Evolutionary conservation across 1,139 yeast species (phyloP), one percentile per base, ranked within the genome.

Genomic region (Zhuliangozyma parablackwelliae): DNA sequence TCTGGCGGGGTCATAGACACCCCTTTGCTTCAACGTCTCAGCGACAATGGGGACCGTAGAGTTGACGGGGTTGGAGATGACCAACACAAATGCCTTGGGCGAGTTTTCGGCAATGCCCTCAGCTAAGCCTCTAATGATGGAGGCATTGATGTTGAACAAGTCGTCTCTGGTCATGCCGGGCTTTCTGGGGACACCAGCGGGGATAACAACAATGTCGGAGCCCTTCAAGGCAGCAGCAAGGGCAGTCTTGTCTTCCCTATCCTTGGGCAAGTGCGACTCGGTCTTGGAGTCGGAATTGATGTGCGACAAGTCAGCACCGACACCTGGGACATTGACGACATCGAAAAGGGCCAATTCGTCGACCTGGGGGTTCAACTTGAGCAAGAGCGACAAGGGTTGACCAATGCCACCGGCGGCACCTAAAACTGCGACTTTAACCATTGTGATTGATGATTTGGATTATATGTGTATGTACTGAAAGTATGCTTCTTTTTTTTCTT

Each of bases 371-470:
- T 90, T 88, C 56, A 87, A 75, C 73, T 92, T 92, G 68, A 90
- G 72, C 56, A 92, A 75, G 50, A 92, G 76, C 34, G 97, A 90
- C 56, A 92, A 74, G 47, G 98, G 98, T 75, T 92, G 98, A 51
- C 98, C 98, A 63, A 92, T 92, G 69, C 98, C 98, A 68, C 98
- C 97, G 52, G 90, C 89, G 54, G 96, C 97, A 65, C 97, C 97
- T 53, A 85, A 75, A 53, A 89, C 96, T 59, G 96, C 78, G 45
- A 89, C 96, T 66, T 83, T 83, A 42, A 66, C 71, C 72, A 66
- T 66, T 36, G 34, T 44, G 20, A 16, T 16, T 16, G 16, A 16
- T 3, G 4, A 16, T 16, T 3, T 16, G 16, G 16, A 4, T 16
- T 16, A 4, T 16, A n/a, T 16, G 3, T 16, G 16, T 3, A 16